Base-by-base conservation (phyloP, 1,139 yeast genomes). In the Scheffersomyces quercinus region DNA sequence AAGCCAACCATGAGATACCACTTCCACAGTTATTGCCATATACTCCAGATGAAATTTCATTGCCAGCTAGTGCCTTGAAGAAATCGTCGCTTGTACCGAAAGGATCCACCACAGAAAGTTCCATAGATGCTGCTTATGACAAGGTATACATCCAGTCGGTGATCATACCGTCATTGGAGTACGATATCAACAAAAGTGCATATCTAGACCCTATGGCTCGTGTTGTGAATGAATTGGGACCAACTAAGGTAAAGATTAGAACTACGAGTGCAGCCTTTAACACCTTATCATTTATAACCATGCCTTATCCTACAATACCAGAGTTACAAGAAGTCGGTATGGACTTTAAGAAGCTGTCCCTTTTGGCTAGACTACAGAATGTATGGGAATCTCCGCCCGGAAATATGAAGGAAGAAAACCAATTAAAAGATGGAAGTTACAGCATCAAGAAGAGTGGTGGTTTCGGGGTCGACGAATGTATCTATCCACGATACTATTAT, bases 81-180 rank as follows among this genome's bases (percentile, higher is more conserved):
- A 43, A 37, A 8, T 28, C 32, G 20, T 24, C 15, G 41, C 45
- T 41, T 35, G 44, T 52, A 0, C 47, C 62, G 24, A 64, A 65
- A 4, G 61, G 62, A 2, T 59, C 68, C 2, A 59, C 61, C 10
- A 53, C 46, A 20, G 39, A 42, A 3, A 36, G 51, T 15, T 49
- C 58, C 1, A 43, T 70, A n/a, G 42, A 50, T 6, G 40, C 50
- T 1, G 73, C 68, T 0, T 73, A 71, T 51, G 77, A 73, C 46
- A 42, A 51, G 48, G 65, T 61, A 20, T 64, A 68, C 36, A 53
- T 74, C 5, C 65, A 69, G 12, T 53, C 68, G 1, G 58, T 74
- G 3, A 37, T 73, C n/a, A 64, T 61, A 30, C 77, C 77, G 0
- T 63, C 62, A 11, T 36, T 74, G 12, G 77, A 66, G 47, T 65